Conservation (phyloP, 2,329 filamentous ascomycete species). For the Onygenales sp. region DNA sequence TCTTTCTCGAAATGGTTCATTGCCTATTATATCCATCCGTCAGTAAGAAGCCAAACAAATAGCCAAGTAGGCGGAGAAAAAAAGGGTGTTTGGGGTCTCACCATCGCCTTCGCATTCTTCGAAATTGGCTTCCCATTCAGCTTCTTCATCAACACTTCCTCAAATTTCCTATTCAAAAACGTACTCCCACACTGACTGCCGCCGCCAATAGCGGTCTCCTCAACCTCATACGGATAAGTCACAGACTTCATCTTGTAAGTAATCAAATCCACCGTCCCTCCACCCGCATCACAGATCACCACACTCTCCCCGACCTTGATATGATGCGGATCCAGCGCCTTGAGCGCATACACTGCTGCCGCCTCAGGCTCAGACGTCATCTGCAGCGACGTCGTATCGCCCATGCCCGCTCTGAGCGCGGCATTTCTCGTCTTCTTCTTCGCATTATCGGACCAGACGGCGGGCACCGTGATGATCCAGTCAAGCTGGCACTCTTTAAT, state of each 20-base stretch:
- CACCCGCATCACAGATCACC: slow-evolving; percentile 1
- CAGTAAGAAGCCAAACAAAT: background rate
- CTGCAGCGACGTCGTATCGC: slow-evolving; percentile 1
- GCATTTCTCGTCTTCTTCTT: slow-evolving; percentile 2
- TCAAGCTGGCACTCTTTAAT: slow-evolving; percentile 1
- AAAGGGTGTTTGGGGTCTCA: background rate
- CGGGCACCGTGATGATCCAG: slow-evolving; percentile 2
- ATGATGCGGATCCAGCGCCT: slow-evolving; percentile 1
- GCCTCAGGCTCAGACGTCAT: slow-evolving; percentile 2
- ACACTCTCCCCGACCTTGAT: slow-evolving; percentile 3
- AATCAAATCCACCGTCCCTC: slow-evolving; percentile 1
- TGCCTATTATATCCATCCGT: background rate
- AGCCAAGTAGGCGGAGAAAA: background rate
- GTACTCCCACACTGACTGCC: slow-evolving; percentile 2
- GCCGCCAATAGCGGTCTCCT: slow-evolving; percentile 2
- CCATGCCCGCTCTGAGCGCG: slow-evolving; percentile 1
- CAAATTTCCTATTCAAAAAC: slow-evolving; percentile 2
- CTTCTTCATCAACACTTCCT: background rate
- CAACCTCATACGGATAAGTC: slow-evolving; percentile 2
- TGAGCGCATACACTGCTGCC: slow-evolving; percentile 1
- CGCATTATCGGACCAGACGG: slow-evolving; percentile 1
- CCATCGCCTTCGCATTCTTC: slow-evolving; percentile 2
- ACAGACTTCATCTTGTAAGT: slow-evolving; percentile 3
- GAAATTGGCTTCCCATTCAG: slow-evolving; percentile 1
- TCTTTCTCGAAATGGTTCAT: slow-evolving; percentile 3